Base-by-base conservation (phyloP, 176 grass and related monocot species). In the Miscanthus lutarioriparius region DNA sequence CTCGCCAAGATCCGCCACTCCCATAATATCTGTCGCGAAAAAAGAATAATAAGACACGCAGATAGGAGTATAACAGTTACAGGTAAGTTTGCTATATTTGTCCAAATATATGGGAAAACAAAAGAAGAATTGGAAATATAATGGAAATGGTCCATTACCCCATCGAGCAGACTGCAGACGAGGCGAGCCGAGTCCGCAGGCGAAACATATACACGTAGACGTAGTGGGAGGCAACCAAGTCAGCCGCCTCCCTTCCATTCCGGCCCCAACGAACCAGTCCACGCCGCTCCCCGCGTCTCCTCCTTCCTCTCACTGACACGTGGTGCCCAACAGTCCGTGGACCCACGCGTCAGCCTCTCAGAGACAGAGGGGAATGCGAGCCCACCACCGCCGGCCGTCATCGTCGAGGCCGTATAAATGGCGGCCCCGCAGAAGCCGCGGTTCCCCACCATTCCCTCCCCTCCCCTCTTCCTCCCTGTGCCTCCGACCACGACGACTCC, bases 141-240 rank as follows among this genome's bases (percentile, higher is more conserved):
- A 8, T 6, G 43, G 41, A 74, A 51, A 51, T 20, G 45, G 27
- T 51, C 26, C 27, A 6, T 19, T 16, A 36, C 20, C 16, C 20
- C 51, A 4, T 16, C 0, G 51, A 54, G 49, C 10, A 38, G 9
- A 44, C 44, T 13, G 14, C 6, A 19, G 2, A 12, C 15, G 40
- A 13, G 26, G 22, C 25, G 39, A 66, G 78, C 78, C 78, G 63
- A 80, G 78, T 80, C 78, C 67, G 78, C 61, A 32, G 76, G 27
- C 47, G 2, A 20, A 16, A 25, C 32, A 32, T 23, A 5, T 28
- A 27, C 11, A 23, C 36, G 26, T 64, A 64, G 62, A 13, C 4
- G 84, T 19, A 82, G 83, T 82, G 89, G 80, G 17, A 78, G 51
- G 41, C 89, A 91, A 91, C 86, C 89, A 87, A 85, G 92, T 94